Conservation (phyloP, 345 rosid species). For the Pistacia vera region DNA sequence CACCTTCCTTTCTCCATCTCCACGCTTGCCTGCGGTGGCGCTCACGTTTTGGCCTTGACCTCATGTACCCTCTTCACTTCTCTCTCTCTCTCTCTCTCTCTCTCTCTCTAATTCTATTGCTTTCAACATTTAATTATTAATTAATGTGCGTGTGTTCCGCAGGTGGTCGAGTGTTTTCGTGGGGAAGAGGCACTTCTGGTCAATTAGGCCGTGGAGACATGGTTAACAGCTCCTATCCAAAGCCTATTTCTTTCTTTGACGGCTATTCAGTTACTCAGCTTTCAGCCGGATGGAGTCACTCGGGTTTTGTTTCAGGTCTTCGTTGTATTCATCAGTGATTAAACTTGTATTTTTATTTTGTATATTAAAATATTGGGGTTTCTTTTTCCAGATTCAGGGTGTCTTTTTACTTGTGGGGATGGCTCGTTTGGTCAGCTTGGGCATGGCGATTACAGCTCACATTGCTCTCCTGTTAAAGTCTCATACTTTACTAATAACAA, state of each 20-base stretch:
- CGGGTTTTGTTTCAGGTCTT: constrained; percentile 80
- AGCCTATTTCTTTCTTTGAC: constrained; percentile 44
- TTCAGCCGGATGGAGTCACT: constrained; percentile 93
- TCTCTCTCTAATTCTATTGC: neutral
- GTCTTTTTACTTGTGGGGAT: constrained; percentile 82
- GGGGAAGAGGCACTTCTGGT: constrained; percentile 97
- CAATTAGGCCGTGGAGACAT: constrained; percentile 85
- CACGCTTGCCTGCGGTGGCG: constrained; percentile 86
- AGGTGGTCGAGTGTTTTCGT: constrained; percentile 75
- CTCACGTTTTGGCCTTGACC: constrained; percentile 81
- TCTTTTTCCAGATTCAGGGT: constrained; percentile 46
- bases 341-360: neutral
- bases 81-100: neutral
- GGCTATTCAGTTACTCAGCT: constrained; percentile 43
- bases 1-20: constrained; percentile 52
- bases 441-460: constrained; percentile 67
- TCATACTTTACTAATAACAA: constrained; percentile 51
- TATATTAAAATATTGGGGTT: neutral
- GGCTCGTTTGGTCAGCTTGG: constrained; percentile 98
- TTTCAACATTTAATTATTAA: neutral
- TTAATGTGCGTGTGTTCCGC: neutral
- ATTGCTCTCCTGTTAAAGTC: constrained; percentile 58
- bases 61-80: constrained; percentile 37
- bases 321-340: neutral
- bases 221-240: constrained; percentile 46